Percentiles rank a stretch among this genome's conserved stretches.
Conservation (phyloP, 768 basidiomycete genomes). For the Punctularia strigosozonata region DNA sequence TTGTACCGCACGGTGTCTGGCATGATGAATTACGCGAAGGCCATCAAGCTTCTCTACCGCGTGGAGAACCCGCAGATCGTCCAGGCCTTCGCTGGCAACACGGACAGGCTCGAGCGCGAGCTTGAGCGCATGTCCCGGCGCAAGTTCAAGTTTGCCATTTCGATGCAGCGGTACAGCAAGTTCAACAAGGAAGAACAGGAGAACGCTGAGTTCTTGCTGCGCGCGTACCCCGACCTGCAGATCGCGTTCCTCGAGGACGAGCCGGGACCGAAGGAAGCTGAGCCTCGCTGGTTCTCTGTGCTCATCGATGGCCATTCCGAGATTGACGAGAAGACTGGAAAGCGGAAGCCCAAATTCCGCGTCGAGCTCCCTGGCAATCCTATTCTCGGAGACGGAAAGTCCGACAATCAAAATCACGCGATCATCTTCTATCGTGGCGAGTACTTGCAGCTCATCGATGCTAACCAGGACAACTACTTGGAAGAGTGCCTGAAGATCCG, state of each 20-base stretch:
- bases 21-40: constrained; percentile 99
- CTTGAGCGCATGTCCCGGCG: constrained; percentile 93
- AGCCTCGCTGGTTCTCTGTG: constrained; percentile 81
- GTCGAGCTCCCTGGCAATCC: constrained; percentile 97
- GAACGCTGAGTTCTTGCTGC: constrained; percentile 94
- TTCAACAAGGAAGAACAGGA: constrained; percentile 99
- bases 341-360: constrained; percentile 93
- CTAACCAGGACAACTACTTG: constrained; percentile 99
- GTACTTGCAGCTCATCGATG: constrained; percentile 97
- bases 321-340: constrained; percentile 76
- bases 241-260: constrained; percentile 98
- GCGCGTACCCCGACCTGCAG: constrained; percentile 96
- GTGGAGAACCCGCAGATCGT: constrained; percentile 99
- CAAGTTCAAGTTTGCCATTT: constrained; percentile 97
- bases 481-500: constrained; percentile 99
- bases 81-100: constrained; percentile 91
- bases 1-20: constrained; percentile 98
- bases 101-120: constrained; percentile 90
- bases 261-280: constrained; percentile 75
- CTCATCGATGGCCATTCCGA: constrained; percentile 98
- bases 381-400: constrained; percentile 97
- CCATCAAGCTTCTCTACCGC: constrained; percentile 96
- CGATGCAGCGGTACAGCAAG: constrained; percentile 98
- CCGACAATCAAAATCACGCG: constrained; percentile 99
- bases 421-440: constrained; percentile 99